Percentiles rank a stretch among this genome's conserved stretches.
Conservation (phyloP, 2,329 filamentous ascomycete genomes). For the Bretziella fagacearum region DNA sequence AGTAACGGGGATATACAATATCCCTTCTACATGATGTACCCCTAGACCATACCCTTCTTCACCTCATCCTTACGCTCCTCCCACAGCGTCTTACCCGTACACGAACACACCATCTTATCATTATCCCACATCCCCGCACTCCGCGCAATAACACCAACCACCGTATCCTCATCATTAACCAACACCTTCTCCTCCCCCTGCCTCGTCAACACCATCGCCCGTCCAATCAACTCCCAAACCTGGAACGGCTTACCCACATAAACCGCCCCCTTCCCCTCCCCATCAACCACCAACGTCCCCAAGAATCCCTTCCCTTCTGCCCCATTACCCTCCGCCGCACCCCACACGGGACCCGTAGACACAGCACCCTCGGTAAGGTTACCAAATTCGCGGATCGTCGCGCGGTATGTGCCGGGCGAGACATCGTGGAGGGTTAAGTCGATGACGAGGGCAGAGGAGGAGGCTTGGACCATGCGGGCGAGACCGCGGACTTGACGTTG, state of each 20-base stretch:
- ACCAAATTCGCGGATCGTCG: conserved; percentile 70
- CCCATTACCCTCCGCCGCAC: conserved; percentile 20
- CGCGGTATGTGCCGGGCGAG: conserved; percentile 62
- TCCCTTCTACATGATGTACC: neutral
- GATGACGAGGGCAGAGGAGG: conserved; percentile 58
- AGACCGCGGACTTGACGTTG: conserved; percentile 59
- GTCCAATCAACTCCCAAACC: conserved; percentile 92
- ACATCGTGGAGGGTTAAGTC: conserved; percentile 79
- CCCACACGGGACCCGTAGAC: conserved; percentile 72
- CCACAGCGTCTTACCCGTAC: conserved; percentile 96
- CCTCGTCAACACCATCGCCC: conserved; percentile 70
- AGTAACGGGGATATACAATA: conserved; percentile 2
- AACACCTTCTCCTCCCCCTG: conserved; percentile 35
- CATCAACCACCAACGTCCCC: conserved; percentile 57
- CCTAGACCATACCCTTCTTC: conserved; percentile 72
- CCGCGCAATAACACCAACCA: conserved; percentile 84
- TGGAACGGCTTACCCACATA: conserved; percentile 72
- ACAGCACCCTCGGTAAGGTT: conserved; percentile 71
- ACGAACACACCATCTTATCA: conserved; percentile 95
- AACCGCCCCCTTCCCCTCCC: conserved; percentile 57
- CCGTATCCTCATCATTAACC: conserved; percentile 63
- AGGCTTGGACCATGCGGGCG: conserved; percentile 85
- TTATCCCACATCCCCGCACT: conserved; percentile 99
- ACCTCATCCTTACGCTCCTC: conserved; percentile 87
- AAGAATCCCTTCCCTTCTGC: conserved; percentile 32